Evolutionary conservation across 495 filamentous ascomycete genomes (phyloP), one percentile per base, ranked within the genome.

Genomic region (Cercophora samala): DNA sequence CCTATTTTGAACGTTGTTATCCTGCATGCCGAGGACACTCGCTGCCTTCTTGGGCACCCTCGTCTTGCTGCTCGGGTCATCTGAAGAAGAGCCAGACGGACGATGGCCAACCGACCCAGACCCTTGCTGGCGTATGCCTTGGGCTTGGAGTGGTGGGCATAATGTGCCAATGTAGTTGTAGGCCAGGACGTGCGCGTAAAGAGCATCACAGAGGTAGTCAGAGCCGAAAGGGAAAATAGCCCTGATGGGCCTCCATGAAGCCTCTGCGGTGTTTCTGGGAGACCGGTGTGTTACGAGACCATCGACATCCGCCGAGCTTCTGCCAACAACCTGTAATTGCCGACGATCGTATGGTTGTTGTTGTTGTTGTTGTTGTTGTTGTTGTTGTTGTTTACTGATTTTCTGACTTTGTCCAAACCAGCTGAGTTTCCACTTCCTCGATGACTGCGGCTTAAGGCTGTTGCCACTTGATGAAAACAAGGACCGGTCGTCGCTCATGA

Each of bases 111-210:
- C n/a, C 5, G 22, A 56, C 11, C 19, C 53, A 21, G 53, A 5
- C n/a, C 4, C 6, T 37, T 64, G 46, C 61, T 65, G 29, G 66
- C 66, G 58, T 17, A 18, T 17, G 15, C 5, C 42, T n/a, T n/a
- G n/a, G n/a, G 42, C 22, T 60, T 8, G 32, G 0, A 66, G 67
- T 25, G 69, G 73, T 18, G 74, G 72, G 62, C 76, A 79, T 24
- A 83, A 68, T 6, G 79, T 81, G 65, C 80, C 74, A 26, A 89
- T 73, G 72, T 88, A 88, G 68, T 89, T 89, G 64, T 85, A 85
- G 0, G 85, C 87, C 21, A 90, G 79, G 22, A 90, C 69, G 52
- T 87, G 83, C 1, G 87, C 87, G 65, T 88, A 90, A n/a, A 90
- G 81, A 5, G 85, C 81, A 58, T 88, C 85, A 29, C 87, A 83